Evolutionary conservation across 1,284 basidiomycete species (phyloP), one percentile per base, ranked within the genome.

Genomic region (Athelia sp.): DNA sequence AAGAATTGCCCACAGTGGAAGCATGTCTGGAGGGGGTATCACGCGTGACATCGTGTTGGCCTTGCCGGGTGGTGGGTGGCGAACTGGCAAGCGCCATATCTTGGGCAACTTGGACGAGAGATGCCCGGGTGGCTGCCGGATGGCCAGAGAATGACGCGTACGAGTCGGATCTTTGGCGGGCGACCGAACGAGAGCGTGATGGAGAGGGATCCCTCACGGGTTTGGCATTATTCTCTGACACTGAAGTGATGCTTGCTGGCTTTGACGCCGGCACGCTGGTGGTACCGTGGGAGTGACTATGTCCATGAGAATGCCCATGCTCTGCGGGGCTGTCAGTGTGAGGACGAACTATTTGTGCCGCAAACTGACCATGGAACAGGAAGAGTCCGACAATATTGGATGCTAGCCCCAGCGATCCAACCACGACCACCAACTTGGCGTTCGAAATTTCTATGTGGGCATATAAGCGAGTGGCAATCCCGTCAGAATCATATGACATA

Each of bases 371-470:
- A 63, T 97, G 94, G 79, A 99, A 99, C 51, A 99, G 75, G 72
- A 96, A 89, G 22, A 99, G 71, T 15, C 97, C 96, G 45, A 98
- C 78, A 32, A 99, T 79, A 63, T 99, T 99, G 34, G 93, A 96
- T 0, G 87, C 79, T 6, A 99, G 74, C 32, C 97, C 97, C 4
- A 95, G 72, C 15, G 81, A 85, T 15, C 97, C 97, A 23, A 99
- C 96, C 22, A 96, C 70, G 3, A 98, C 90, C 29, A 99, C 82
- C 4, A 99, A 73, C 57, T 81, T 82, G 1, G 97, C 91, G 62
- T 87, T 93, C 4, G 83, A 83, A 32, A 99, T 90, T 65, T 98
- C 95, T 93, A 65, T n/a, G n/a, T 35, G 42, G 10, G 43, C 45
- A 35, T 54, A 36, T 22, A 43, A 48, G 46, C 17, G 22, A 34